Conservation (phyloP, 2,329 filamentous ascomycete genomes). For the Botrytis pseudocinerea region DNA sequence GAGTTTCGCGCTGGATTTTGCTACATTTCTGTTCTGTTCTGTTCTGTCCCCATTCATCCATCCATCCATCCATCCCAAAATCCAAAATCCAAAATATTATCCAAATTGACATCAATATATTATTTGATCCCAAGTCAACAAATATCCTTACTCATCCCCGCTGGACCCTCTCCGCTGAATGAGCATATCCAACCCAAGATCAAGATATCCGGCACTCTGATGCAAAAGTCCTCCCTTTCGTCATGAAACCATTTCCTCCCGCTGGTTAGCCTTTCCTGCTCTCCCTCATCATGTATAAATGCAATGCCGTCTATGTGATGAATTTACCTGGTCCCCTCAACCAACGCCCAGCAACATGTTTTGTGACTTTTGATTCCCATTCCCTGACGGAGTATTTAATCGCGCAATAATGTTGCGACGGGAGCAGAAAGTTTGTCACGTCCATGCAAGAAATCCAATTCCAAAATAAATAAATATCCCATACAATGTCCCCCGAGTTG, state of each 20-base stretch:
- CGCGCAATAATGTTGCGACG: conserved; percentile 77
- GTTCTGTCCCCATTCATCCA: neutral
- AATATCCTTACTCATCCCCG: neutral
- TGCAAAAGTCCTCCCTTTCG: neutral
- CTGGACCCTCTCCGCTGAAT: neutral
- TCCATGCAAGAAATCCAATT: conserved; percentile 90
- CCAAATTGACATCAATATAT: neutral
- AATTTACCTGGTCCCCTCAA: conserved; percentile 25
- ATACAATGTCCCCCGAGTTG: conserved; percentile 83
- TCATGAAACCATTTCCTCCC: neutral
- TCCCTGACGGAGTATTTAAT: conserved; percentile 46
- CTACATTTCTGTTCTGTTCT: neutral
- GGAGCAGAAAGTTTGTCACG: conserved; percentile 84
- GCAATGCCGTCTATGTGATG: conserved; percentile 37
- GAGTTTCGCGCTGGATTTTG: neutral
- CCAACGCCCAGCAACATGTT: conserved; percentile 30
- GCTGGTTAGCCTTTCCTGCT: neutral
- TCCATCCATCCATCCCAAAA: neutral
- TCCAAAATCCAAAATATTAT: neutral
- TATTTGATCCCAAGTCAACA: neutral
- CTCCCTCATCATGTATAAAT: conserved; percentile 23
- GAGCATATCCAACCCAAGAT: neutral
- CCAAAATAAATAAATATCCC: conserved; percentile 92
- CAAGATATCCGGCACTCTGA: neutral
- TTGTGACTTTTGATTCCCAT: conserved; percentile 22